Conservation (phyloP, 768 basidiomycete genomes). For the Auriscalpium vulgare region DNA sequence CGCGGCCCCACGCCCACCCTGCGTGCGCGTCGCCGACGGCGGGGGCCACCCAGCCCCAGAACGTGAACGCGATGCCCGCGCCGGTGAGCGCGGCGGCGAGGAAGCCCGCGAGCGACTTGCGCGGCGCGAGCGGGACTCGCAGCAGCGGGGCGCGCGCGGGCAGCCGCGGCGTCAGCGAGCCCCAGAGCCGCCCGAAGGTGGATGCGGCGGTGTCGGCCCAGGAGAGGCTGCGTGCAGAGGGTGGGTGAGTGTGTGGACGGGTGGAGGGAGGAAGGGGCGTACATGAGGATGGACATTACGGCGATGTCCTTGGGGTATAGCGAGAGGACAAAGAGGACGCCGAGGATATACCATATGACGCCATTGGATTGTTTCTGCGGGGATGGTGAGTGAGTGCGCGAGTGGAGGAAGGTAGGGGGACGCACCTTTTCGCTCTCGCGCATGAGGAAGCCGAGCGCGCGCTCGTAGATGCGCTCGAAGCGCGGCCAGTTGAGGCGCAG, state of each 20-base stretch:
- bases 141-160: conserved; percentile 40
- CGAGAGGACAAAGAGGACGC: conserved; percentile 68
- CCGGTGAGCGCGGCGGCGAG: conserved; percentile 71
- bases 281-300: conserved; percentile 83
- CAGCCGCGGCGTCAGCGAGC: conserved; percentile 55
- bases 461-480: conserved; percentile 68
- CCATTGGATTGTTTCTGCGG: conserved; percentile 67
- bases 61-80: conserved; percentile 51
- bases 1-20: conserved; percentile 51
- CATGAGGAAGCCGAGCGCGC: conserved; percentile 75
- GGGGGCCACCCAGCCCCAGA: conserved; percentile 63
- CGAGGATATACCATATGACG: conserved; percentile 86
- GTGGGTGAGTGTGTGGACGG: not conserved
- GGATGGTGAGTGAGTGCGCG: not conserved
- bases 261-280: conserved; percentile 1
- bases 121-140: conserved; percentile 63
- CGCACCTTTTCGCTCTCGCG: conserved; percentile 76
- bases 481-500: conserved; percentile 57
- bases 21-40: conserved; percentile 30
- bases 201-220: conserved; percentile 97
- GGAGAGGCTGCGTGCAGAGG: conserved; percentile 52
- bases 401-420: not conserved
- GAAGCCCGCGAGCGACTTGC: conserved; percentile 84
- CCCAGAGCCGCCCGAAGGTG: conserved; percentile 82
- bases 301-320: conserved; percentile 83